Base-by-base conservation (phyloP, 2,329 filamentous ascomycete species). In the Amauroascus niger region DNA sequence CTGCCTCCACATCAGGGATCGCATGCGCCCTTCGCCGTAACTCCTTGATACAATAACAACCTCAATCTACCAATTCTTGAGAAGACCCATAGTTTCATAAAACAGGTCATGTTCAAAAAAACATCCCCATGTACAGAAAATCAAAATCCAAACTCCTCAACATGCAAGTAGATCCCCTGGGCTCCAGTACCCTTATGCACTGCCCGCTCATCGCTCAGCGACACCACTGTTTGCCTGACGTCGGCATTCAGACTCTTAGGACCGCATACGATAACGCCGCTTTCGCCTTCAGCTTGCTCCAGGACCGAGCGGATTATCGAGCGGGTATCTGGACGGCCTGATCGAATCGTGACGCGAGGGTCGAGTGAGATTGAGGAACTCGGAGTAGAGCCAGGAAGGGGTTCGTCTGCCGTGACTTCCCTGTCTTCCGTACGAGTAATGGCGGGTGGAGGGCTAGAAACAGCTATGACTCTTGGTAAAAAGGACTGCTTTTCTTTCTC, bases 131-230 rank as follows among this genome's bases (percentile, higher is more conserved):
- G n/a, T n/a, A n/a, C n/a, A n/a, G n/a, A n/a, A n/a, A n/a, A 35
- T 44, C 18, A 51, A 16, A 51, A 51, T 24, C 49, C 49, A 51
- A 44, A 83, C 16, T 71, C 74, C 64, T 83, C 81, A 0, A 75
- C 75, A 66, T 82, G 79, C 30, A 82, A 63, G 63, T 77, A 82
- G 26, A 84, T 77, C 0, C 81, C 82, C 63, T 84, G 80, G 13
- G 82, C 82, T 0, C 80, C 81, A 0, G 79, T 84, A 1, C 82
- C 82, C 64, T 84, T 84, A 60, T 84, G 81, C 41, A 84, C 80
- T 2, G 80, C 82, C 28, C 82, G 71, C 65, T 85, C 82, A 63
- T 86, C 81, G 58, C 79, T 81, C 40, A 84, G 60, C 7, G 63
- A 70, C 2, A 79, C 79, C 0, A 80, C 79, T 53, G 71, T 74